A percentile compares a stretch with the other conserved stretches of the same genome.
Conservation (phyloP, 768 basidiomycete genomes). For the Lepiota brunneoincarnata region DNA sequence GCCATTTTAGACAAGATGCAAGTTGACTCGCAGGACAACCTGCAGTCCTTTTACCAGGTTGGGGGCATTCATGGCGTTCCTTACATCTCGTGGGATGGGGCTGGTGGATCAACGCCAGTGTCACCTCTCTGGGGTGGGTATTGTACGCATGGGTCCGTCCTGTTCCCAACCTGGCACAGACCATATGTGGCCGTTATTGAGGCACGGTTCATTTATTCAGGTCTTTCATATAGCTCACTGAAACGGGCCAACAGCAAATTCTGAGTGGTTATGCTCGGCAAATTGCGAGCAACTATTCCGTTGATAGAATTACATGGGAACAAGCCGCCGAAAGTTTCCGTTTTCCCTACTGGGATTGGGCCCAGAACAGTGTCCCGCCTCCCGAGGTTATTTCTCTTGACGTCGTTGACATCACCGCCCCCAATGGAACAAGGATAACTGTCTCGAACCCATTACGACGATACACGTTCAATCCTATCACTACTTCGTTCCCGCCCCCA, state of each 20-base stretch:
- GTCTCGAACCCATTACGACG: no score
- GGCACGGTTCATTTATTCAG: constrained; percentile 19
- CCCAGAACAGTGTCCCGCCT: constrained; percentile 34
- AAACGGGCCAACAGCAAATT: constrained; percentile 38
- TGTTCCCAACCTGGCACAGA: constrained; percentile 58
- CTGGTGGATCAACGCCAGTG: constrained; percentile 21
- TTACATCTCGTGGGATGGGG: constrained; percentile 39
- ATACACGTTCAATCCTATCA: no score
- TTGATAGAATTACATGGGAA: constrained; percentile 24
- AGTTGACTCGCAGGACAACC: constrained; percentile 24
- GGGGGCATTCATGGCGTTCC: constrained; percentile 54
- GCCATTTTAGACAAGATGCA: constrained; percentile 27
- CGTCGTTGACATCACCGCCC: constrained; percentile 25
- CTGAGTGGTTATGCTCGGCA: constrained; percentile 35
- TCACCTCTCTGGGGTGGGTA: constrained; percentile 41
- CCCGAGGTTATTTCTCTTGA: constrained; percentile 28
- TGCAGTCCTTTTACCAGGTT: constrained; percentile 41
- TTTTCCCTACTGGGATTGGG: constrained; percentile 55
- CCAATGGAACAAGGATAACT: constrained; percentile 18
- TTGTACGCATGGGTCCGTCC: constrained; percentile 50
- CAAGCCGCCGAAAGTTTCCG: constrained; percentile 33
- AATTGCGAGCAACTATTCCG: constrained; percentile 39
- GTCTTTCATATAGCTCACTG: not conserved
- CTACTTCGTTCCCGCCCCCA: no score
- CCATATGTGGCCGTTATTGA: constrained; percentile 51